phyloP scores from a whole-genome alignment of 2,329 filamentous ascomycete species.

The Botrytis galanthina region DNA sequence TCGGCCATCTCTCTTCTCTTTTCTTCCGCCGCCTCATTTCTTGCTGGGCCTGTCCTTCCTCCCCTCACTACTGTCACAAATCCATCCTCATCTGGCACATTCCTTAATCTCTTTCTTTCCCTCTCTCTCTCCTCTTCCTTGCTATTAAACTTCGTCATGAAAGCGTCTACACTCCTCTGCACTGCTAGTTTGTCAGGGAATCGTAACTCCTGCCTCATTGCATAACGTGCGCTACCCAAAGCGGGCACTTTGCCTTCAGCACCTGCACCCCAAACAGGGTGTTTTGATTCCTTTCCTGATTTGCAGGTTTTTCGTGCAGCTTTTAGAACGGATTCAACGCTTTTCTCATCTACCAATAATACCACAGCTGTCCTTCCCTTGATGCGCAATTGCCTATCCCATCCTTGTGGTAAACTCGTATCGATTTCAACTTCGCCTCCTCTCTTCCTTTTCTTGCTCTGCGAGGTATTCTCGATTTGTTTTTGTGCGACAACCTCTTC shows the following conservation, averaged over 20 bases:
- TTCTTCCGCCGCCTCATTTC: slow-evolving; percentile 67
- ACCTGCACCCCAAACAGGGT: slow-evolving; percentile 67
- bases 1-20: slow-evolving; percentile 59
- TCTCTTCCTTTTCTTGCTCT: slow-evolving; percentile 52
- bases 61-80: slow-evolving; percentile 90
- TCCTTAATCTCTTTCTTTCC: slow-evolving; percentile 63
- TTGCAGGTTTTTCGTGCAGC: slow-evolving; percentile 63
- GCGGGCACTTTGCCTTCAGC: slow-evolving; percentile 54
- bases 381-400: slow-evolving; percentile 66
- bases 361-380: slow-evolving; percentile 80
- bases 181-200: slow-evolving; percentile 67
- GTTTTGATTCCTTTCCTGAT: slow-evolving; percentile 54
- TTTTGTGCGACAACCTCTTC: slow-evolving; percentile 34
- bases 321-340: slow-evolving; percentile 73
- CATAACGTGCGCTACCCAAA: slow-evolving; percentile 52
- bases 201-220: slow-evolving; percentile 64
- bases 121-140: slow-evolving; percentile 64
- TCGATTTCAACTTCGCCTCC: slow-evolving; percentile 53
- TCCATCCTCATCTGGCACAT: slow-evolving; percentile 88
- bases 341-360: slow-evolving; percentile 78
- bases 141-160: slow-evolving; percentile 77
- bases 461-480: slow-evolving; percentile 35
- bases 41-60: slow-evolving; percentile 70
- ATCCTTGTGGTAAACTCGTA: slow-evolving; percentile 68
- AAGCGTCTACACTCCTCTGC: slow-evolving; percentile 76